Conservation (phyloP, 805 yeast genomes). For the Yarrowia bubula region DNA sequence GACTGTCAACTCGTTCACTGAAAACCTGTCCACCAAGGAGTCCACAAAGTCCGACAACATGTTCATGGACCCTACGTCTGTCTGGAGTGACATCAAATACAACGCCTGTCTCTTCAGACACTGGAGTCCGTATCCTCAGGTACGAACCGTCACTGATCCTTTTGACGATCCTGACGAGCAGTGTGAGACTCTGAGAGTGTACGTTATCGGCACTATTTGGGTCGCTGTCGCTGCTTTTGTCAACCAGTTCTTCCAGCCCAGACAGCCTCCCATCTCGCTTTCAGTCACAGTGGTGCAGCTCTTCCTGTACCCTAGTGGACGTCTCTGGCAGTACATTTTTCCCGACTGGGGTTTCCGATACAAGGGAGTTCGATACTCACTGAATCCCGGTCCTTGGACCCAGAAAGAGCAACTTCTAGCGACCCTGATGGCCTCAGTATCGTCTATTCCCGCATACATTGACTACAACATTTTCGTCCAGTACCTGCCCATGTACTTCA, state of each 20-base stretch:
- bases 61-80: neutral
- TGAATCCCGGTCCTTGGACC: conserved; percentile 64
- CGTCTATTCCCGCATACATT: conserved; percentile 44
- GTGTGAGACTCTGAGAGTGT: conserved; percentile 49
- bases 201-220: conserved; percentile 40
- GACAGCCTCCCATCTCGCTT: conserved; percentile 51
- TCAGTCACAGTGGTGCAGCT: conserved; percentile 54
- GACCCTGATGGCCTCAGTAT: conserved; percentile 41
- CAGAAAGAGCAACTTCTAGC: conserved; percentile 61
- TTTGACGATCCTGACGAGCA: conserved; percentile 47
- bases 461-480: conserved; percentile 28
- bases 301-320: conserved; percentile 58
- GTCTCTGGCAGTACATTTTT: conserved; percentile 28
- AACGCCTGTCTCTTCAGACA: neutral
- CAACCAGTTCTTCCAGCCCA: conserved; percentile 48
- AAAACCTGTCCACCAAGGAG: neutral
- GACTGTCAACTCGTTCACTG: neutral
- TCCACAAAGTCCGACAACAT: neutral
- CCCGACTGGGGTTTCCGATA: conserved; percentile 40
- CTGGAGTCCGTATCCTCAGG: conserved; percentile 61
- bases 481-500: conserved; percentile 25
- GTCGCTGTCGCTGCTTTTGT: conserved; percentile 33
- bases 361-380: conserved; percentile 35
- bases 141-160: conserved; percentile 58
- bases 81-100: neutral